Evolutionary conservation across 2,329 filamentous ascomycete species (phyloP), one percentile per base, ranked within the genome.

Genomic region (Gliomastix tumulicola): DNA sequence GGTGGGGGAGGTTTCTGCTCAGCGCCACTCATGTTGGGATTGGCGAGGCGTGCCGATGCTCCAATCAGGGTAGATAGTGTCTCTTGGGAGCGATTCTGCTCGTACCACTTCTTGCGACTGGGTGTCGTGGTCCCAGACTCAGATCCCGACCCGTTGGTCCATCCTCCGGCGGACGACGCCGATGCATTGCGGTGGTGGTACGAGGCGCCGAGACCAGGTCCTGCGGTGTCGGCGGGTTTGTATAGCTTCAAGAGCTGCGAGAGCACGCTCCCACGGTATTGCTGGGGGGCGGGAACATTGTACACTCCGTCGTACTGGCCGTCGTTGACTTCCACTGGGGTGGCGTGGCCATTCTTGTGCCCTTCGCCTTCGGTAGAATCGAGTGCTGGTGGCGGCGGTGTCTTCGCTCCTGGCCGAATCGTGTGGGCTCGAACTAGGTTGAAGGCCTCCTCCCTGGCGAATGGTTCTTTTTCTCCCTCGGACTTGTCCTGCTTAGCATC

Each of bases 221-320:
- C 39, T 19, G 32, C 19, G 22, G 31, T 32, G 10, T 12, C 39
- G 27, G n/a, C 39, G 32, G 23, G 32, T 25, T 28, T 41, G 47
- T 70, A 68, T 10, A 70, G 58, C 49, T 63, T 67, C 30, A 70
- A 42, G 2, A 70, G 59, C 42, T 69, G 63, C 6, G 65, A 63
- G 6, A 70, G 51, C 2, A 69, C 60, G 36, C 65, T 62, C 15
- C 65, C 62, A 3, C 66, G 65, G 34, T 66, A 67, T 19, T 66
- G 52, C 22, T 55, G 43, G 0, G 65, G 65, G 5, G 58, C 48
- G 5, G 64, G 59, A 3, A 68, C 56, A 20, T 57, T 55, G 28
- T 66, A 60, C 5, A 67, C 51, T 10, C 60, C 62, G 36, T 66
- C 64, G 30, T 55, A 64, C 25, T 56, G 54, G 10, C 59, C 62